Base-by-base conservation (phyloP, 257 asterid species). In the Solanum medicagineum region DNA sequence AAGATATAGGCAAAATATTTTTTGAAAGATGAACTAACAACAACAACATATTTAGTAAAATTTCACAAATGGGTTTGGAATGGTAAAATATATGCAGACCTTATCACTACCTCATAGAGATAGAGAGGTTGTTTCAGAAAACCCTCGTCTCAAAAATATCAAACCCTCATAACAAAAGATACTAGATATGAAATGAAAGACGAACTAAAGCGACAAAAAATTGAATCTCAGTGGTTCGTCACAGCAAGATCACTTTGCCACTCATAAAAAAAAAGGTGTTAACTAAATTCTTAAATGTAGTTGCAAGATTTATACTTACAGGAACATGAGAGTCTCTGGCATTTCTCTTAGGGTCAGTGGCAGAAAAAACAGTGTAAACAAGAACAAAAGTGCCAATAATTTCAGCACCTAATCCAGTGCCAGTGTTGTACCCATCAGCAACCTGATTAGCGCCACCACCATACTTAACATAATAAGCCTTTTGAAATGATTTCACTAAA, bases 241-340 rank as follows among this genome's bases (percentile, higher is more conserved):
- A 59, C 32, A 59, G 1, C 8, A 59, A 59, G 3, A 59, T n/a
- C 15, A n/a, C 66, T 59, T n/a, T 10, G 7, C 14, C 14, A 4
- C 29, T 20, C 0, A 32, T 32, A 32, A 36, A 4, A 0, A 4
- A 59, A 20, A 0, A 4, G n/a, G 10, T n/a, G 7, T 59, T n/a
- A 59, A 45, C 10, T 45, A 9, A 36, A 36, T 36, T 36, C 42
- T 36, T 36, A 36, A 5, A 8, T 10, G 14, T 20, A 57, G 7
- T 57, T 57, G 26, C 12, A 20, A 57, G 9, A 9, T 32, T 57
- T 57, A 59, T 59, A 59, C 94, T 88, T 83, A 93, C 97, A 2
- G 97, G 97, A 45, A 92, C 92, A 32, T 93, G 97, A 81, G 97
- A 93, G 88, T 93, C 97, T 71, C 95, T 83, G 29, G 95, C 97